Conservation (phyloP, 2,329 filamentous ascomycete genomes). For the Penicillium oxalicum region DNA sequence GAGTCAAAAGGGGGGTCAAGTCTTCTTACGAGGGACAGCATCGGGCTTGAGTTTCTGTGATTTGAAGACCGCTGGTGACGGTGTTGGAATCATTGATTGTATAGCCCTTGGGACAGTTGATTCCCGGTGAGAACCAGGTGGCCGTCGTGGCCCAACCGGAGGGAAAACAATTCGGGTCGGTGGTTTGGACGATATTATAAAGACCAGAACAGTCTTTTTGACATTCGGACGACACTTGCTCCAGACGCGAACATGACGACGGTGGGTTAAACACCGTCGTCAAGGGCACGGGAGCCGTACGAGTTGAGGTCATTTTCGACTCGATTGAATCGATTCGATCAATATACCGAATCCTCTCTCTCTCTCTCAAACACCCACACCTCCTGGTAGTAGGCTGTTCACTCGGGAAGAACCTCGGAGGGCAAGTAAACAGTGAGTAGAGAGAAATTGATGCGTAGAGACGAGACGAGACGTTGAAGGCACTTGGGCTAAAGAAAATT, state of each 20-base stretch:
- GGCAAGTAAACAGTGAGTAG: too few relatives aligned
- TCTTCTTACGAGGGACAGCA: slow-evolving; percentile 6
- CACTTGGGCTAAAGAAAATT: too few relatives aligned
- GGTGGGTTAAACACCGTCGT: slow-evolving; percentile 5
- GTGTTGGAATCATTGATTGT: neutral
- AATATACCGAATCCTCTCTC: too few relatives aligned
- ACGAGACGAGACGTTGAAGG: too few relatives aligned
- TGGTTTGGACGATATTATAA: slow-evolving; percentile 6
- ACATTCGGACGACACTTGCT: slow-evolving; percentile 5
- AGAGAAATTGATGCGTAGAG: too few relatives aligned
- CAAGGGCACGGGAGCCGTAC: neutral
- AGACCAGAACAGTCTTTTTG: neutral
- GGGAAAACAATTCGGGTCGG: slow-evolving; percentile 5
- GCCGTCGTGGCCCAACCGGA: slow-evolving; percentile 3
- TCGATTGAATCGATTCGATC: too few relatives aligned
- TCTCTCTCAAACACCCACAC: too few relatives aligned
- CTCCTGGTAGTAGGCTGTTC: too few relatives aligned
- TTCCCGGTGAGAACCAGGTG: slow-evolving; percentile 5
- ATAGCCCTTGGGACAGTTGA: slow-evolving; percentile 4
- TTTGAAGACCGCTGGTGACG: neutral
- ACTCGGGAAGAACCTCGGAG: too few relatives aligned
- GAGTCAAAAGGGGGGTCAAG: too few relatives aligned
- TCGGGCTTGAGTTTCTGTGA: slow-evolving; percentile 4
- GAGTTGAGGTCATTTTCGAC: neutral
- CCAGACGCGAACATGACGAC: neutral